Evolutionary conservation across 768 basidiomycete genomes (phyloP), one percentile per base, ranked within the genome.

Genomic region (Agrocybe chaxingu): DNA sequence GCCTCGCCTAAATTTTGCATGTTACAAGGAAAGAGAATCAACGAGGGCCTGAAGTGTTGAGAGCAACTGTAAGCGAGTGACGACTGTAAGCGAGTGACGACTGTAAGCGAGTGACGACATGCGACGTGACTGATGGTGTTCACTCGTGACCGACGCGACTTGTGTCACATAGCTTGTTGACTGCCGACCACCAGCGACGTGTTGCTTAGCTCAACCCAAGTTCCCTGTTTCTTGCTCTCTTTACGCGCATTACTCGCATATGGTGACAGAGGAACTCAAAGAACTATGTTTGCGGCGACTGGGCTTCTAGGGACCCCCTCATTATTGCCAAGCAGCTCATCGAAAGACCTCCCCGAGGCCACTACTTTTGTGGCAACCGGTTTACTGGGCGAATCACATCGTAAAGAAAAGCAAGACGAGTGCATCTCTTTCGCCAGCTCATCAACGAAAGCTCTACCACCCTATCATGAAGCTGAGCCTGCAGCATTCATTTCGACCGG

Each of bases 1-100:
- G 62, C 68, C 35, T 65, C 56, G 36, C 47, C 52, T 43, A 67
- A 47, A 59, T 64, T 64, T 55, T 61, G 54, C 9, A 56, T 19
- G 48, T 55, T 64, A 24, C 24, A 24, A 24, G 24, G 24, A 24
- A 24, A 24, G 24, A 24, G 24, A 5, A 5, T 24, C 24, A 24
- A 24, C 24, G 5, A 24, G 24, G 36, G 16, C 36, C 36, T 37
- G 36, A 3, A 24, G 24, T 24, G 24, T 24, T 24, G 24, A 24
- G 24, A 24, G 24, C 24, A 24, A 24, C 24, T n/a, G n/a, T n/a
- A n/a, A n/a, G n/a, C n/a, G n/a, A n/a, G n/a, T n/a, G n/a, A n/a
- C n/a, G n/a, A n/a, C n/a, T 24, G 24, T 24, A 24, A 34, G 35
- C 18, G 29, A 10, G 32, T 41, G 40, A 47, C 16, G 2, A 3